Conservation (phyloP, 192 early-diverging fungal genomes). For the Ambispora gerdemannii region DNA sequence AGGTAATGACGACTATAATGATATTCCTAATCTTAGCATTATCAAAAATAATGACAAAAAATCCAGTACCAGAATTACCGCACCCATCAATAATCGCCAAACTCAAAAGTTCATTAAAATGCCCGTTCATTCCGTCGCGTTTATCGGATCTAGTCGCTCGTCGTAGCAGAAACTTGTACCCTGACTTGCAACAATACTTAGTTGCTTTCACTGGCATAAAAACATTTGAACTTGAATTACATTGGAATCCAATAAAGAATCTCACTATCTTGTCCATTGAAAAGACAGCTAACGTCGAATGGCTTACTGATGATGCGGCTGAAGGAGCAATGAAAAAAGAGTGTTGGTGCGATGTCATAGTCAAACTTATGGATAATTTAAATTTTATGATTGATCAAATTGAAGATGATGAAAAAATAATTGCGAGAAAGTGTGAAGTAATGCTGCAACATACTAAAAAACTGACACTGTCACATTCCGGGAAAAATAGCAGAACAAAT, state of each 20-base stretch:
- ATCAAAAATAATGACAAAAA: not conserved
- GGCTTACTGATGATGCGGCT: not conserved
- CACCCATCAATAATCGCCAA: constrained; percentile 2
- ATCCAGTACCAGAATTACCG: constrained; percentile 5
- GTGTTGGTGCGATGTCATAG: not conserved
- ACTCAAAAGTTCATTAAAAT: not conserved
- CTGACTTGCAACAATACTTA: constrained; percentile 2
- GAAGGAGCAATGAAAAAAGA: too few relatives aligned
- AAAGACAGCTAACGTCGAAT: not conserved
- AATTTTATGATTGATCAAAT: too few relatives aligned
- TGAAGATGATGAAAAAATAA: too few relatives aligned
- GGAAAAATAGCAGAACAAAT: too few relatives aligned
- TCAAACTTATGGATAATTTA: too few relatives aligned
- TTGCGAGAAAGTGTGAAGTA: too few relatives aligned
- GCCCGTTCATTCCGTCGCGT: not conserved
- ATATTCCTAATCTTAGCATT: not conserved
- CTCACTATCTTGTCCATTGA: not conserved
- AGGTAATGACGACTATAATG: constrained; percentile 6
- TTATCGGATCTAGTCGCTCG: not conserved
- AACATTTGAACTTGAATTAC: constrained; percentile 16
- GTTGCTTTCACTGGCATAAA: constrained; percentile 1
- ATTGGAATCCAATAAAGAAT: constrained; percentile 29
- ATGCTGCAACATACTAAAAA: too few relatives aligned
- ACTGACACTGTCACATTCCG: too few relatives aligned
- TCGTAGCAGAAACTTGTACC: not conserved